A percentile compares a stretch with the other conserved stretches of the same genome.
phyloP scores from a whole-genome alignment of 805 yeast species.

The Starmerella powellii region DNA sequence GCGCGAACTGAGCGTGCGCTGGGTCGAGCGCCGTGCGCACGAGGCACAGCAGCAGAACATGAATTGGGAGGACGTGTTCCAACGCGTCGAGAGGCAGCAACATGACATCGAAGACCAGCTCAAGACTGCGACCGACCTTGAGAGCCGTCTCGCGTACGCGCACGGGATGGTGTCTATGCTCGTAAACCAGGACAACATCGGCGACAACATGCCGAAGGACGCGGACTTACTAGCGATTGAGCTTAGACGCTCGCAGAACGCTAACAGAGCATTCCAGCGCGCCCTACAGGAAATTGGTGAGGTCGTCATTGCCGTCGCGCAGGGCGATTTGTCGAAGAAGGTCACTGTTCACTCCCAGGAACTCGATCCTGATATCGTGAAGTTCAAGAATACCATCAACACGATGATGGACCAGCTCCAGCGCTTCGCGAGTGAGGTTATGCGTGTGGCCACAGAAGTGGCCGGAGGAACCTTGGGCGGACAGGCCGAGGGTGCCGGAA shows the following conservation, averaged over 20 bases:
- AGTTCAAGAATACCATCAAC: constrained; percentile 70
- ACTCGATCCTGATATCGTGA: constrained; percentile 65
- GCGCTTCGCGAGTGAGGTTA: constrained; percentile 68
- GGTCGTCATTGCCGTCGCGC: constrained; percentile 77
- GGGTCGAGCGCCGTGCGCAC: neutral
- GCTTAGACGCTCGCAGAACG: constrained; percentile 35
- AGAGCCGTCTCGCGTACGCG: constrained; percentile 27
- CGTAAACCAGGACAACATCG: constrained; percentile 20
- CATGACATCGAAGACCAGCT: constrained; percentile 29
- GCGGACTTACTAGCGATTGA: constrained; percentile 23
- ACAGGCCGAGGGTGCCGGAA: constrained; percentile 72
- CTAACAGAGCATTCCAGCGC: constrained; percentile 54
- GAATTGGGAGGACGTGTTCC: constrained; percentile 25
- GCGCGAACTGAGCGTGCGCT: constrained; percentile 4
- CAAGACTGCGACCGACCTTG: constrained; percentile 28
- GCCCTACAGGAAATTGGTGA: constrained; percentile 72
- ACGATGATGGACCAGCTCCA: constrained; percentile 83
- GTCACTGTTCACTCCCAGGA: constrained; percentile 62
- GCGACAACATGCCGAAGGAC: constrained; percentile 15
- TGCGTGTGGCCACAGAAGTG: constrained; percentile 78
- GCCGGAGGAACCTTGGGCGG: constrained; percentile 87
- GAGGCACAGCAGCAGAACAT: neutral
- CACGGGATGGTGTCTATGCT: constrained; percentile 28
- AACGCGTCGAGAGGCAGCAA: constrained; percentile 29
- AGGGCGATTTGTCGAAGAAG: constrained; percentile 75